Conservation (phyloP, 139 green algal species). For the Coccomyxa sp. region DNA sequence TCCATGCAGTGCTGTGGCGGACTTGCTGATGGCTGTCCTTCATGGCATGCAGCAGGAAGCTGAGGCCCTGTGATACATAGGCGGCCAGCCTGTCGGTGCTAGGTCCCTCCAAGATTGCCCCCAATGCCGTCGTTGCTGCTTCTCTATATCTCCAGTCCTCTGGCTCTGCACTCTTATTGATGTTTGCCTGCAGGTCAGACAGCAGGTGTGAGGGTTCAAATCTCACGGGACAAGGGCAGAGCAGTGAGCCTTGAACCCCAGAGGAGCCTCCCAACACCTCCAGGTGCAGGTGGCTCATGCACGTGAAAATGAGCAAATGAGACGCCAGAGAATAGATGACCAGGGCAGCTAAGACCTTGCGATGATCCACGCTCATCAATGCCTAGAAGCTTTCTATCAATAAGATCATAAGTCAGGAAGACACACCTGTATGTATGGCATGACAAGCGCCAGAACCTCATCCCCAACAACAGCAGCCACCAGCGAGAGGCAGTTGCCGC, state of each 20-base stretch:
- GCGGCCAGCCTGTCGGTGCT: conserved; percentile 45
- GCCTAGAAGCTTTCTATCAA: no score
- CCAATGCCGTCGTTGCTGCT: conserved; percentile 95
- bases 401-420: no score
- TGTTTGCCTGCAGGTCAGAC: conserved; percentile 81
- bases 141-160: conserved; percentile 91
- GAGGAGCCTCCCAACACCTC: no score
- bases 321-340: no score
- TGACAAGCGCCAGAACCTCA: conserved; percentile 79
- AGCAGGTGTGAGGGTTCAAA: not conserved
- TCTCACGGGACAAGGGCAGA: no score
- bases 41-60: conserved; percentile 66
- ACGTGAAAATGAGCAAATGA: no score
- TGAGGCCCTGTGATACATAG: conserved; percentile 69
- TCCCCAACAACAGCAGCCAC: conserved; percentile 66
- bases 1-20: conserved; percentile 95
- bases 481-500: conserved; percentile 85
- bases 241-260: no score
- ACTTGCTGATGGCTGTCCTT: conserved; percentile 79
- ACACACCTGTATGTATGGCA: conserved; percentile 69
- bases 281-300: no score
- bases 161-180: conserved; percentile 56
- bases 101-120: conserved; percentile 93
- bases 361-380: no score
- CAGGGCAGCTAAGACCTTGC: no score